Base-by-base conservation (phyloP, 2,329 filamentous ascomycete genomes). In the Pseudogymnoascus sp. region DNA sequence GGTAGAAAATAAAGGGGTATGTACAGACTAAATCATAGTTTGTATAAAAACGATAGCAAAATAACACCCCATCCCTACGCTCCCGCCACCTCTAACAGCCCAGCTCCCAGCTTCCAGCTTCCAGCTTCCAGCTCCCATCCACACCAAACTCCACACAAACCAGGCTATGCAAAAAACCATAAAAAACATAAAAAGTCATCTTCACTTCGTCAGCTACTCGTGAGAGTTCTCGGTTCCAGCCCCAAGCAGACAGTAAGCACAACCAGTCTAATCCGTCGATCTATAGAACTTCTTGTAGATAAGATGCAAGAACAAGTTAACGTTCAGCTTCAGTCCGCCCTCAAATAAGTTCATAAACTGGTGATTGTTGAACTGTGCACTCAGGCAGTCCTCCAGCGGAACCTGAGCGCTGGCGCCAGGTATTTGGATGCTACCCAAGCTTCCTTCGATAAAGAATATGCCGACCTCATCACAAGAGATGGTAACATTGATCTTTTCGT, bases 271-370 rank as follows among this genome's bases (percentile, higher is more conserved):
- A 21, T 54, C 47, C n/a, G 47, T 54, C 9, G 85, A 87, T 64
- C 85, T 79, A 73, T 99, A 99, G 75, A 99, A 99, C 81, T 99
- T 99, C 84, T 95, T 96, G 81, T 97, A 97, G 68, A 99, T 84
- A 74, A 97, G 80, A 81, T 99, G 94, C 79, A 99, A 80, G 77
- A 99, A 85, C 71, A 99, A 75, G 78, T 99, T 99, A 71, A 99
- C 94, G 74, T 97, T 97, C 71, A 99, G 83, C 75, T 89, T 87
- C 72, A 97, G 81, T 65, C 82, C 84, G 61, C 87, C 87, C 73
- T 95, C 91, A 71, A 99, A 99, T 64, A 97, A 80, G 71, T 90
- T 92, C 84, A 97, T 92, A 74, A 96, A 96, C 76, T 97, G 92
- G 69, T 92, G 90, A 68, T 94, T 92, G 75, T 97, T 94, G 73